phyloP scores from a whole-genome alignment of 2,329 filamentous ascomycete species.

The Neofusicoccum kwambonambiense region DNA sequence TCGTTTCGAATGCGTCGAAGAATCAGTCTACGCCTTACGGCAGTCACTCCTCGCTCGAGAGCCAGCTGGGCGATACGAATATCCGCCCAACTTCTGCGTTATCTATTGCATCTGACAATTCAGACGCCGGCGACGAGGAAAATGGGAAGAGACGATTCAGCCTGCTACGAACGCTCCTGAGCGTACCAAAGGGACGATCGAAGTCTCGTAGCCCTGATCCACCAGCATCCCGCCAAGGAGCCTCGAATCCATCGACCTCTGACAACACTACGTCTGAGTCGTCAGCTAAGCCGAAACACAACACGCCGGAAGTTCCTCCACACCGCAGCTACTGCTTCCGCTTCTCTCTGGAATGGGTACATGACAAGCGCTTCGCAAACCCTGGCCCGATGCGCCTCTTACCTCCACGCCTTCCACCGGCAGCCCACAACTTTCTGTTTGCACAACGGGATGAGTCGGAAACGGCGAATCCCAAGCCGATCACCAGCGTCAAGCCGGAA shows the following conservation, averaged over 20 bases:
- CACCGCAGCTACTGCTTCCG: constrained; percentile 67
- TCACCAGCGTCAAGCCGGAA: constrained; percentile 29
- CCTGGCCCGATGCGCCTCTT: constrained; percentile 63
- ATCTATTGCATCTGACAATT: constrained; percentile 33
- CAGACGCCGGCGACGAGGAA: constrained; percentile 29
- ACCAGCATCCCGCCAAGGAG: constrained; percentile 19
- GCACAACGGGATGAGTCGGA: constrained; percentile 20
- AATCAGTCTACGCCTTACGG: constrained; percentile 9
- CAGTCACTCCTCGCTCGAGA: constrained; percentile 7
- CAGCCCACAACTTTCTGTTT: constrained; percentile 66
- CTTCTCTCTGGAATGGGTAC: constrained; percentile 68
- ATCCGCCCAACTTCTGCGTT: constrained; percentile 30
- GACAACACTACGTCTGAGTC: constrained; percentile 19
- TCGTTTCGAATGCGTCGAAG: constrained; percentile 41
- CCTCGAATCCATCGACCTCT: constrained; percentile 22
- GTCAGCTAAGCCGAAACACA: background rate
- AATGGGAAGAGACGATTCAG: constrained; percentile 60
- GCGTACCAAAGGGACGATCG: constrained; percentile 43
- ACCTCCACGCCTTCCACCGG: constrained; percentile 66
- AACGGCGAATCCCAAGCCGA: constrained; percentile 12
- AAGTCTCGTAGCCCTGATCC: constrained; percentile 40
- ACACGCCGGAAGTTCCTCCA: constrained; percentile 49
- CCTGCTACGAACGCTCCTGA: constrained; percentile 63
- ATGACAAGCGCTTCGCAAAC: constrained; percentile 53
- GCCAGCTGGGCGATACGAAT: constrained; percentile 24